A percentile compares a stretch with the other conserved stretches of the same genome.
Evolutionary conservation across 1,284 basidiomycete genomes (phyloP).

Genomic region (Cerioporus squamosus): DNA sequence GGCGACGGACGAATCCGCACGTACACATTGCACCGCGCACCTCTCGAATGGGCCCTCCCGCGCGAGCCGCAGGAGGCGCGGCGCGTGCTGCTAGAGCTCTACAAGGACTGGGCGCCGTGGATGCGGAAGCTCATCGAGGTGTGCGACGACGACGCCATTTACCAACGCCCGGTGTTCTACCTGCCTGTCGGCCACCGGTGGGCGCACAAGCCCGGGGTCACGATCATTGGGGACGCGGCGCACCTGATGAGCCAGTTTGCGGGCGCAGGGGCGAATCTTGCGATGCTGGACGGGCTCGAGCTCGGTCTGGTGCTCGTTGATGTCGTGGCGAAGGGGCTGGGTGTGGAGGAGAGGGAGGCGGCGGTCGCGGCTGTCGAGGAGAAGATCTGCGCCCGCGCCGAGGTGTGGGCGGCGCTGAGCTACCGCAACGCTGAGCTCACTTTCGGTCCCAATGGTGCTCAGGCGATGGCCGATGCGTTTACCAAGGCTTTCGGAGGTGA

Average conservation of each 20-base stretch:
- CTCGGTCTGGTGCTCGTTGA: not conserved
- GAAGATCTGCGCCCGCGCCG: constrained; percentile 2
- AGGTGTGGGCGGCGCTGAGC: not conserved
- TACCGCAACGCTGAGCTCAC: too few species aligned
- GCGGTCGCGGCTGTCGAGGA: constrained; percentile 7
- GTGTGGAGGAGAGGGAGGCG: constrained; percentile 1
- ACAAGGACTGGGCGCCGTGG: too few species aligned
- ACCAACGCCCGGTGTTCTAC: constrained; percentile 5
- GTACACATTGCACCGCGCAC: constrained; percentile 3
- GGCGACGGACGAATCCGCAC: constrained; percentile 10
- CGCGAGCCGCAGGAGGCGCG: too few species aligned
- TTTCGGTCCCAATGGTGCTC: too few species aligned
- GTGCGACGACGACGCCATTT: not conserved
- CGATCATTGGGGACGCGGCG: constrained; percentile 15
- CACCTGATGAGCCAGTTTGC: too few species aligned
- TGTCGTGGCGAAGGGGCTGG: not conserved
- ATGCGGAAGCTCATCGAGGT: too few species aligned
- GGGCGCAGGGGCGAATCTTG: too few species aligned
- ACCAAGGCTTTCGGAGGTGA: too few species aligned
- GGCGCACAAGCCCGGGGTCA: constrained; percentile 15
- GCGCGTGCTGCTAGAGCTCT: too few species aligned
- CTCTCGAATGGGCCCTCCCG: constrained; percentile 1
- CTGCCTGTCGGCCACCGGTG: constrained; percentile 13
- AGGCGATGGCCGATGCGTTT: too few species aligned
- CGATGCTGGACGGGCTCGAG: too few species aligned